Conservation (phyloP, 257 asterid genomes). For the Primulina eburnea region DNA sequence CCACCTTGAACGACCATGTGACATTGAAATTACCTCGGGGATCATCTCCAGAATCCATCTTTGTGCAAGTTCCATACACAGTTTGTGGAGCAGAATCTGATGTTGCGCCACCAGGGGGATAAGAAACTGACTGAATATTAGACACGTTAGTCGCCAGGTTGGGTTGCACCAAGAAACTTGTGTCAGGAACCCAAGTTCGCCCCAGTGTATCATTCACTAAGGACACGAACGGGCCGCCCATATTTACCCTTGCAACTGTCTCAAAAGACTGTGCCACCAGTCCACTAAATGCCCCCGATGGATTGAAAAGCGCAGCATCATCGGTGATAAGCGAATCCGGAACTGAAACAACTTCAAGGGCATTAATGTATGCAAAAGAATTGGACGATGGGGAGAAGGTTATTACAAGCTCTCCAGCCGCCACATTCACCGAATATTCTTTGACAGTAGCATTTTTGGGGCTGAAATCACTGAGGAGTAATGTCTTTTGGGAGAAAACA, state of each 20-base stretch:
- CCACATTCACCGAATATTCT: constrained; percentile 52
- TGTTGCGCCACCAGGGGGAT: constrained; percentile 55
- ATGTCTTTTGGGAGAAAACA: constrained; percentile 43
- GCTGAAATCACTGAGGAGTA: constrained; percentile 49
- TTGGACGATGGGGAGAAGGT: constrained; percentile 42
- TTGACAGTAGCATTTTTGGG: constrained; percentile 41
- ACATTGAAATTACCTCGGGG: constrained; percentile 54
- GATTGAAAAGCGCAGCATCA: constrained; percentile 44
- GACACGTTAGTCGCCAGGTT: constrained; percentile 30
- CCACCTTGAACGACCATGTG: constrained; percentile 64
- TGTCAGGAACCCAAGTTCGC: constrained; percentile 63
- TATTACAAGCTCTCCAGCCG: constrained; percentile 42
- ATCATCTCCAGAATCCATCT: constrained; percentile 42
- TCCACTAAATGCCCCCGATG: constrained; percentile 45
- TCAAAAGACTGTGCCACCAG: constrained; percentile 51
- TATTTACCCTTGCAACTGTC: constrained; percentile 65
- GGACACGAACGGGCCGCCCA: constrained; percentile 70
- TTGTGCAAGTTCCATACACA: constrained; percentile 72
- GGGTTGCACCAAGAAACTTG: constrained; percentile 29
- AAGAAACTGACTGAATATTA: constrained; percentile 42
- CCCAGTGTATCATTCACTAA: constrained; percentile 59
- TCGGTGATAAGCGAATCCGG: constrained; percentile 56
- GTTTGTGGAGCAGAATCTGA: constrained; percentile 56
- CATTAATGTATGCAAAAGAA: constrained; percentile 67
- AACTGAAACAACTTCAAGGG: constrained; percentile 64